These are phyloP conservation scores for Talaromyces sp. DNA, from an alignment of 2,329 filamentous ascomycete species.

Conservation along the genomic window DNA sequence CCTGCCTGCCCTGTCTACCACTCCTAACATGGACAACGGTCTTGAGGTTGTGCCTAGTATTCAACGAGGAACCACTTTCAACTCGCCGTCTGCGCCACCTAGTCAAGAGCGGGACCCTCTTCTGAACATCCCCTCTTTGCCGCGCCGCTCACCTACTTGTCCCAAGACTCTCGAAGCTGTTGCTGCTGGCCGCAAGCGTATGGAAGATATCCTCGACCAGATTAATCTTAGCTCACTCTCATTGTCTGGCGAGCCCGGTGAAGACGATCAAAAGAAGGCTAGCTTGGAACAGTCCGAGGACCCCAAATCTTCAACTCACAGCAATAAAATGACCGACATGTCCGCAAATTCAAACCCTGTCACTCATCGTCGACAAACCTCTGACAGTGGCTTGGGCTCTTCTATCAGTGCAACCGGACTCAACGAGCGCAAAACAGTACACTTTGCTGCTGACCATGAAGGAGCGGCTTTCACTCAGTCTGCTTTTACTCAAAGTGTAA, in stretches of 20 bases:
- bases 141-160: conserved; percentile 60
- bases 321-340: conserved; percentile 45
- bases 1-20: conserved; percentile 23
- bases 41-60: conserved; percentile 36
- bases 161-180: conserved; percentile 57
- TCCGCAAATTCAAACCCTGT: conserved; percentile 13
- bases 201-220: conserved; percentile 60
- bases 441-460: background rate
- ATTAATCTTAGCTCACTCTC: conserved; percentile 60
- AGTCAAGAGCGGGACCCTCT: conserved; percentile 38
- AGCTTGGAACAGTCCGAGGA: background rate
- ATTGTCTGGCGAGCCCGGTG: conserved; percentile 16
- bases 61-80: conserved; percentile 65
- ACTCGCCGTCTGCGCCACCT: conserved; percentile 39
- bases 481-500: conserved; percentile 46
- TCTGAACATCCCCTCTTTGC: conserved; percentile 46
- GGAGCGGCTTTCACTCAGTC: conserved; percentile 29
- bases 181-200: conserved; percentile 63
- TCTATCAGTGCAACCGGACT: conserved; percentile 59
- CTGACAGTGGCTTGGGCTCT: conserved; percentile 83
- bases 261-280: background rate
- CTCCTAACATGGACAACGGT: conserved; percentile 14
- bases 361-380: conserved; percentile 58
- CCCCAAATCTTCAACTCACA: conserved; percentile 30
- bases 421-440: background rate